phyloP scores from a whole-genome alignment of 176 grass and related monocot genomes.

The Echinochloa phyllopogon region DNA sequence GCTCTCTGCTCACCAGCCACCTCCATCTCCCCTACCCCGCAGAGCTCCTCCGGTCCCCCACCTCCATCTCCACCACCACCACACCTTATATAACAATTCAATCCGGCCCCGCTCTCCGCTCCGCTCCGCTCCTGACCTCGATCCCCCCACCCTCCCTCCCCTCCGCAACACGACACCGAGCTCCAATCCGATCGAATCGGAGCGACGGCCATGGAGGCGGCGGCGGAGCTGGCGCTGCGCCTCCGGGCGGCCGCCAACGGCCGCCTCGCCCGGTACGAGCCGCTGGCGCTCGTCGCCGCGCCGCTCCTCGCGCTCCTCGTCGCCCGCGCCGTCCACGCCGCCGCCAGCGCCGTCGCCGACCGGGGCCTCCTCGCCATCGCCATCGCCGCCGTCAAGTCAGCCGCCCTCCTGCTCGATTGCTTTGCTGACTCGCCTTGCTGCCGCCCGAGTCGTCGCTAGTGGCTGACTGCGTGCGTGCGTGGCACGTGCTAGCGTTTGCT shows the following conservation, averaged over 20 bases:
- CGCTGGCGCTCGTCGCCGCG: slow-evolving; percentile 63
- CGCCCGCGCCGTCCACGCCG: slow-evolving; percentile 60
- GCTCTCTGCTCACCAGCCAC: neutral
- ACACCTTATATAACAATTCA: slow-evolving; percentile 37
- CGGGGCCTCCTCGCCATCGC: slow-evolving; percentile 59
- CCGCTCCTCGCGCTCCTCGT: slow-evolving; percentile 70
- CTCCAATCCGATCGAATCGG: slow-evolving; percentile 15
- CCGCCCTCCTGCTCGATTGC: neutral
- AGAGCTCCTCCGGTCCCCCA: neutral
- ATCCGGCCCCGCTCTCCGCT: neutral
- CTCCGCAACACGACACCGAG: neutral
- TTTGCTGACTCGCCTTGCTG: neutral
- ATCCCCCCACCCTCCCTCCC: neutral
- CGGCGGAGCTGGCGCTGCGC: slow-evolving; percentile 41
- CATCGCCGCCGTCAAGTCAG: slow-evolving; percentile 70
- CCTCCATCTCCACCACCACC: neutral
- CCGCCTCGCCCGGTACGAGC: slow-evolving; percentile 70
- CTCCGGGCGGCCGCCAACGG: slow-evolving; percentile 67
- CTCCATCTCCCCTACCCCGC: neutral
- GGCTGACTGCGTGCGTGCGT: neutral
- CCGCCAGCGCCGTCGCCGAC: slow-evolving; percentile 54
- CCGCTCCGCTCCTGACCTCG: neutral
- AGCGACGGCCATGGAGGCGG: slow-evolving; percentile 28
- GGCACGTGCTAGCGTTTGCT: neutral
- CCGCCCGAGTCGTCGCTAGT: neutral